These are phyloP conservation scores for Epichloe bromicola DNA, from an alignment of 2,329 filamentous ascomycete species.

Conservation along the genomic window DNA sequence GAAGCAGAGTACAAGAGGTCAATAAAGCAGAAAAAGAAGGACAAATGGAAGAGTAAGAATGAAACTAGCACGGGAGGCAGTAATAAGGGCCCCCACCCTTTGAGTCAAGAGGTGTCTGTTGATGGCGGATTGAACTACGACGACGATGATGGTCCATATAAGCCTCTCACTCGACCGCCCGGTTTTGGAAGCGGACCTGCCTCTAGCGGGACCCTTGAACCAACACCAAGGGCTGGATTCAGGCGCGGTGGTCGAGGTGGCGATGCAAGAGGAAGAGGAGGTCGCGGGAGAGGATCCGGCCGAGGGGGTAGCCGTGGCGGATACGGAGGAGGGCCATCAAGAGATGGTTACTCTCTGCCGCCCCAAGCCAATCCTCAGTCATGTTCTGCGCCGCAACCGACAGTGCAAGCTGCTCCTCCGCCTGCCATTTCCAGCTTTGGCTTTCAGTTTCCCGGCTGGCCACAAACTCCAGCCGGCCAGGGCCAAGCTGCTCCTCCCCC, in stretches of 20 bases:
- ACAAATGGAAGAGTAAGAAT: conserved; percentile 29
- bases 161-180: conserved; percentile 53
- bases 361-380: conserved; percentile 19
- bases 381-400: conserved; percentile 10
- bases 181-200: conserved; percentile 43
- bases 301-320: conserved; percentile 25
- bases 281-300: conserved; percentile 28
- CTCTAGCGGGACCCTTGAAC: conserved; percentile 25
- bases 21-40: conserved; percentile 53
- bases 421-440: conserved; percentile 23
- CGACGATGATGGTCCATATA: conserved; percentile 56
- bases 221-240: conserved; percentile 17
- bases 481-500: conserved; percentile 16
- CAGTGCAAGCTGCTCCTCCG: conserved; percentile 5
- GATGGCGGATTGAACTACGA: conserved; percentile 51
- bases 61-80: conserved; percentile 23
- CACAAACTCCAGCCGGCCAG: conserved; percentile 16
- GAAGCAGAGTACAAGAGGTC: conserved; percentile 70
- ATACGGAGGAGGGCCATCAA: conserved; percentile 14
- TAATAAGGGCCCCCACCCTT: conserved; percentile 25
- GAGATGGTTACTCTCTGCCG: conserved; percentile 29
- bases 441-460: conserved; percentile 33
- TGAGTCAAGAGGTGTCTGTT: conserved; percentile 26
- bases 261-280: conserved; percentile 22
- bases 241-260: conserved; percentile 31